Conservation (phyloP, 2,329 filamentous ascomycete species). For the Coleophoma eucalyptorum region DNA sequence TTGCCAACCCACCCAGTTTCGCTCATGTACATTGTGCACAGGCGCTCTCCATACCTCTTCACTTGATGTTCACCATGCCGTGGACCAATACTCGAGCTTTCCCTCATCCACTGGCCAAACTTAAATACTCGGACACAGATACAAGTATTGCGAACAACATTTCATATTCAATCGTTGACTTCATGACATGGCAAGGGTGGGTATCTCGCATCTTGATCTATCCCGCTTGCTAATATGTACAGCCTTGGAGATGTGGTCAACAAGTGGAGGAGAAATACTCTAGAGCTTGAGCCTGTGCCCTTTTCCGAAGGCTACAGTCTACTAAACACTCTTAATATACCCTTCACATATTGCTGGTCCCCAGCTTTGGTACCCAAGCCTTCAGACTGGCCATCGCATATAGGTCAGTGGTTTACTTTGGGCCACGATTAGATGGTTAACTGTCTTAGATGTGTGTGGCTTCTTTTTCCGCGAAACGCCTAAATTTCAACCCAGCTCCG, state of each 20-base stretch:
- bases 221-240: too few relatives aligned
- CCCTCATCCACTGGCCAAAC: conserved; percentile 39
- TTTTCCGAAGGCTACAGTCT: conserved; percentile 30
- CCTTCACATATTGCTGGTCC: conserved; percentile 27
- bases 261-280: conserved; percentile 31
- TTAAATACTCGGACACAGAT: conserved; percentile 29
- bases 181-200: conserved; percentile 48
- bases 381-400: conserved; percentile 33
- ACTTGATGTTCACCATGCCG: conserved; percentile 18
- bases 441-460: conserved; percentile 31
- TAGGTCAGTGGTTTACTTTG: conserved; percentile 19
- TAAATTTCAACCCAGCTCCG: conserved; percentile 35
- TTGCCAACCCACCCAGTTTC: conserved; percentile 18
- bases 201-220: too few relatives aligned
- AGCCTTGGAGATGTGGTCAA: conserved; percentile 43
- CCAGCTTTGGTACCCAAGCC: conserved; percentile 36
- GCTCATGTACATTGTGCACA: conserved; percentile 15
- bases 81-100: conserved; percentile 16
- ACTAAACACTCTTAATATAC: conserved; percentile 26
- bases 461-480: conserved; percentile 38
- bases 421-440: neutral
- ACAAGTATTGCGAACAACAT: conserved; percentile 43
- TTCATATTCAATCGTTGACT: conserved; percentile 42
- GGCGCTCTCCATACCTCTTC: neutral
- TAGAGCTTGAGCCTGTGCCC: conserved; percentile 36